phyloP scores from a whole-genome alignment of 108 stramenopile genomes.

The Pseudonitzschia delicatissima region DNA sequence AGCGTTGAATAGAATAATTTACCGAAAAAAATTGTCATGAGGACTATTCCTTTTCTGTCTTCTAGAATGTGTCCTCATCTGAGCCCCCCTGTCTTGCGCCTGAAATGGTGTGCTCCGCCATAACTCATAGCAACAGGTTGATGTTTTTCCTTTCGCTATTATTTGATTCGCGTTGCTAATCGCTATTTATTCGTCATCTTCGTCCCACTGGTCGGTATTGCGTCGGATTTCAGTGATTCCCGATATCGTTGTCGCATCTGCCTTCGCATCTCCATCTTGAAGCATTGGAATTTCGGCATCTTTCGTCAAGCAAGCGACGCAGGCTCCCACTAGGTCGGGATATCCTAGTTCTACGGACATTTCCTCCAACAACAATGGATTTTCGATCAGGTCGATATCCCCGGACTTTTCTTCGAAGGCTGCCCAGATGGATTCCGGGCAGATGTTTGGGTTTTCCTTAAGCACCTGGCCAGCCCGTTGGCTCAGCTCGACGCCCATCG shows the following conservation, averaged over 20 bases:
- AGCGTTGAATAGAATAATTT: too few species aligned
- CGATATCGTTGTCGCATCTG: not conserved
- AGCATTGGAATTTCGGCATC: not conserved
- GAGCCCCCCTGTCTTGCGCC: too few species aligned
- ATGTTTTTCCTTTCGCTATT: too few species aligned
- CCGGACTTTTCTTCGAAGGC: slow-evolving; percentile 1
- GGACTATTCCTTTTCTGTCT: too few species aligned
- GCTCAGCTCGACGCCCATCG: slow-evolving; percentile 18
- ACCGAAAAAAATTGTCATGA: too few species aligned
- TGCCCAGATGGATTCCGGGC: not conserved
- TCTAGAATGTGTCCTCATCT: too few species aligned
- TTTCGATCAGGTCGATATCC: not conserved
- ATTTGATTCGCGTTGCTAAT: too few species aligned
- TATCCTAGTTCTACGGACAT: slow-evolving; percentile 1
- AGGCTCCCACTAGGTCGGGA: not conserved
- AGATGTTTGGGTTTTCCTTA: not conserved
- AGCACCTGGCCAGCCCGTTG: not conserved
- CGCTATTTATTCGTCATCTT: not conserved
- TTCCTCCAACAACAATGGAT: not conserved
- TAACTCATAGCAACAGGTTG: too few species aligned
- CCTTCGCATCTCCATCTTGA: not conserved
- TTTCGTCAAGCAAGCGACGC: not conserved
- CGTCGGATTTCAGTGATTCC: slow-evolving; percentile 10
- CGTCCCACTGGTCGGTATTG: not conserved
- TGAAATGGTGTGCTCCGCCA: too few species aligned